These are phyloP conservation scores for Cicer judaicum DNA, from an alignment of 306 rosid genomes.

Conservation along the genomic window DNA sequence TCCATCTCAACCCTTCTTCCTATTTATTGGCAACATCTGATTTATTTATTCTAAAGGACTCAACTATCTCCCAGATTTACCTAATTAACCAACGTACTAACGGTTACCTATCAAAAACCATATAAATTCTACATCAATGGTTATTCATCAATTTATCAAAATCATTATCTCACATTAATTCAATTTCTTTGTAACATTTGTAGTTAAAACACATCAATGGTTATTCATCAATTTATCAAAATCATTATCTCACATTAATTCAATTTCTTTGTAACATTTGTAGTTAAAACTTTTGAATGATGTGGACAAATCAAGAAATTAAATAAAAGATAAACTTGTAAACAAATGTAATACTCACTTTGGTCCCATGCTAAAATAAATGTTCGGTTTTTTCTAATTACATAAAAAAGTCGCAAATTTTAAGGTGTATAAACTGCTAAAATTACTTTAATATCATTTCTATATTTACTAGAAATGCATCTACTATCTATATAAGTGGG, in stretches of 20 bases:
- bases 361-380: background rate
- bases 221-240: constrained; percentile 1
- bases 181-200: constrained; percentile 3
- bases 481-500: background rate
- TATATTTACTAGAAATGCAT: background rate
- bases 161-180: background rate
- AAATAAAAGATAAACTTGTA: background rate
- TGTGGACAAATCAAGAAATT: background rate
- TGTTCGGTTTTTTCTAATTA: background rate
- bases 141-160: constrained; percentile 1
- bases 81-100: background rate
- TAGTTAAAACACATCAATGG: constrained; percentile 4
- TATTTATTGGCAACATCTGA: background rate
- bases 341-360: constrained; percentile 4
- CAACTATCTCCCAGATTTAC: background rate
- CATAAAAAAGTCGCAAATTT: constrained; percentile 1
- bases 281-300: constrained; percentile 17
- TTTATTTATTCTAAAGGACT: constrained; percentile 7
- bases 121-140: background rate
- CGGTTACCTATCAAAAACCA: background rate
- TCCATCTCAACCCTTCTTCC: background rate
- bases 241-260: background rate
- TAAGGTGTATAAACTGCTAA: background rate
- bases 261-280: constrained; percentile 3
- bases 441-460: background rate